A percentile compares a stretch with the other conserved stretches of the same genome.
phyloP scores from a whole-genome alignment of 441 rosid species.

The Capsella rubella region DNA sequence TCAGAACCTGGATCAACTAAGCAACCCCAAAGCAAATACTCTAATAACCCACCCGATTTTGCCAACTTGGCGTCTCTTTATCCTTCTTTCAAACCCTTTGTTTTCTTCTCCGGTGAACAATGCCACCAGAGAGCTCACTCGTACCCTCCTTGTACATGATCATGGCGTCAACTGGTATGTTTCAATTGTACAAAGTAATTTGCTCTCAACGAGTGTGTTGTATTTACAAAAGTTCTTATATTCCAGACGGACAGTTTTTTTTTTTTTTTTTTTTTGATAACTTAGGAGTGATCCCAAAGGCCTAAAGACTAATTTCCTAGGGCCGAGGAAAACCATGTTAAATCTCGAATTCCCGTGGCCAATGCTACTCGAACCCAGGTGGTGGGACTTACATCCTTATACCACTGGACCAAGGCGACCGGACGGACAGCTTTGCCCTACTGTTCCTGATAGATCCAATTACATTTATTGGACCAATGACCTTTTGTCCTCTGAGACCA shows the following conservation, averaged over 20 bases:
- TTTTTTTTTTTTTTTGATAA: too few relatives aligned
- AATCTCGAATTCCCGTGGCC: too few relatives aligned
- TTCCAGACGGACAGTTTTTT: conserved; percentile 36
- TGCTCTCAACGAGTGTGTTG: background rate
- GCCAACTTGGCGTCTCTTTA: conserved; percentile 73
- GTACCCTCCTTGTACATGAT: conserved; percentile 79
- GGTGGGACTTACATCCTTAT: too few relatives aligned
- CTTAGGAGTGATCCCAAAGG: too few relatives aligned
- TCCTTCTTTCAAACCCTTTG: conserved; percentile 76
- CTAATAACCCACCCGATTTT: conserved; percentile 86
- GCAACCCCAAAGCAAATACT: conserved; percentile 73
- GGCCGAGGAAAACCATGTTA: too few relatives aligned
- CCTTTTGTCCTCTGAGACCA: conserved; percentile 71
- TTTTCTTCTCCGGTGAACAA: conserved; percentile 71
- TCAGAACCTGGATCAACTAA: conserved; percentile 56
- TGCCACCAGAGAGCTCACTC: conserved; percentile 90
- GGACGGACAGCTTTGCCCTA: conserved; percentile 94
- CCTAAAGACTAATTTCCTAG: too few relatives aligned
- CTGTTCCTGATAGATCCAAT: conserved; percentile 91
- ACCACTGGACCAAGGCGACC: conserved; percentile 40
- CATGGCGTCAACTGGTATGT: conserved; percentile 68
- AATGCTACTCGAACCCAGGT: too few relatives aligned
- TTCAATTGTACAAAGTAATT: background rate
- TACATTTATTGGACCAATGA: conserved; percentile 94
- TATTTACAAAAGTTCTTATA: background rate